phyloP scores from a whole-genome alignment of 371 early-diverging fungal genomes.

The Mucor circinelloides region DNA sequence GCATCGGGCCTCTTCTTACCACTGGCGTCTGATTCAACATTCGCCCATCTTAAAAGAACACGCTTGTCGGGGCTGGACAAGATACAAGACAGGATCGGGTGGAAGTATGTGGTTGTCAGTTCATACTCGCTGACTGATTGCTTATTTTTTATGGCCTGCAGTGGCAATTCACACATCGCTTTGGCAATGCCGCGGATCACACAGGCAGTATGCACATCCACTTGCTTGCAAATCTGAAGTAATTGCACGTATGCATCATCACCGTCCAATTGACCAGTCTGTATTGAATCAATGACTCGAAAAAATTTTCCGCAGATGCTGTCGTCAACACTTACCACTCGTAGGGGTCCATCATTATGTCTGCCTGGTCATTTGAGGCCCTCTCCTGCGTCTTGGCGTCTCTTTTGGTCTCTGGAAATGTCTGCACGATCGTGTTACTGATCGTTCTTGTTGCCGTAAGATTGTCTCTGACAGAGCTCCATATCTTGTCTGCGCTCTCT shows the following conservation, averaged over 20 bases:
- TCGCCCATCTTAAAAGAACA: constrained; percentile 23
- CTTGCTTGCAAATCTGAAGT: constrained; percentile 22
- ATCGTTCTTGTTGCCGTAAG: too few relatives aligned
- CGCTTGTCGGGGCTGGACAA: constrained; percentile 21
- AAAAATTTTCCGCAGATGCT: constrained; percentile 16
- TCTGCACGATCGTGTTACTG: too few relatives aligned
- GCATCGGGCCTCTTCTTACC: constrained; percentile 26
- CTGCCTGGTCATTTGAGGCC: too few relatives aligned
- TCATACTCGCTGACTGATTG: constrained; percentile 26
- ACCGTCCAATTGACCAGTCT: constrained; percentile 22
- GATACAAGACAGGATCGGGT: constrained; percentile 20
- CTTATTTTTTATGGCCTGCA: constrained; percentile 20
- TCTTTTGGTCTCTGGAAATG: too few relatives aligned
- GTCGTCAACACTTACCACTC: too few relatives aligned
- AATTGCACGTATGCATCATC: constrained; percentile 23
- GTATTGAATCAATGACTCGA: constrained; percentile 23
- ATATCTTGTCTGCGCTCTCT: too few relatives aligned
- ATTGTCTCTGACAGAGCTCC: too few relatives aligned
- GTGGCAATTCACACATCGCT: constrained; percentile 24
- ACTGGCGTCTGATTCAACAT: constrained; percentile 28
- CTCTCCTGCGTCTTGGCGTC: too few relatives aligned
- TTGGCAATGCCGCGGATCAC: constrained; percentile 23
- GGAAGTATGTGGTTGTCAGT: constrained; percentile 21
- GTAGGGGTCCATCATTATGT: too few relatives aligned
- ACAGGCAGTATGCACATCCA: constrained; percentile 20